Percentiles rank a stretch among this genome's conserved stretches.
Evolutionary conservation across 805 yeast genomes (phyloP).

Genomic region (Wickerhamiella slavikovae): DNA sequence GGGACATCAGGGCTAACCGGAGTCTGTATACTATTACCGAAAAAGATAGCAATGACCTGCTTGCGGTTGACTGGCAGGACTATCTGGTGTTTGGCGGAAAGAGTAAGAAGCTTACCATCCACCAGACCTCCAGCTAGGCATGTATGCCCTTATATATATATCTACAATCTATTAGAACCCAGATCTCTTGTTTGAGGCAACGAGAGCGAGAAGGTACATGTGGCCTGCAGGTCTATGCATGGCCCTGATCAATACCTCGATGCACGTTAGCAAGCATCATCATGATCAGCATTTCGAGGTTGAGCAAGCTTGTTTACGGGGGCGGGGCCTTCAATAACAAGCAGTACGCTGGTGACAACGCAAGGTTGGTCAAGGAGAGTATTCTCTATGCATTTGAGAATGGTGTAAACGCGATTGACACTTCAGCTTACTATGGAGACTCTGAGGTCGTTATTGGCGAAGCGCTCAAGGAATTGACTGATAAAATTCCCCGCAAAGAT

Average conservation of each 20-base stretch:
- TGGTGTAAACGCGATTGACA: slow-evolving; percentile 67
- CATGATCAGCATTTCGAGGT: no score
- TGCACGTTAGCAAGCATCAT: no score
- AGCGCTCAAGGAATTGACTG: slow-evolving; percentile 27
- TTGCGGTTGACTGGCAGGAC: slow-evolving; percentile 68
- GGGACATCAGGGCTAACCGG: slow-evolving; percentile 83
- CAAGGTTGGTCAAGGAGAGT: slow-evolving; percentile 33
- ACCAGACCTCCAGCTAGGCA: slow-evolving; percentile 19
- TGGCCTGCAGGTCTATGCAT: no score
- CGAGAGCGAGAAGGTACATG: no score
- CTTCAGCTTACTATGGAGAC: slow-evolving; percentile 87
- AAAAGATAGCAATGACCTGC: slow-evolving; percentile 39
- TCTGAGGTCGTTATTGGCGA: slow-evolving; percentile 58
- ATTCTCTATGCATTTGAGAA: slow-evolving; percentile 35
- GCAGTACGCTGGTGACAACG: slow-evolving; percentile 58
- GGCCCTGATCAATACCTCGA: no score
- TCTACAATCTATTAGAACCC: not conserved
- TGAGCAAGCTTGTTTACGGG: slow-evolving; percentile 45
- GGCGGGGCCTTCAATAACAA: slow-evolving; percentile 66
- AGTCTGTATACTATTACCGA: slow-evolving; percentile 68
- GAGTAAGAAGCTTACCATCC: slow-evolving; percentile 82
- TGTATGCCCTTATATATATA: no score
- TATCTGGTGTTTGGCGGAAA: slow-evolving; percentile 81
- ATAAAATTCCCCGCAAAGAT: slow-evolving; percentile 31
- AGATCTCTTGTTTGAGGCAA: not conserved